A percentile compares a stretch with the other conserved stretches of the same genome.
Evolutionary conservation across 2,329 filamentous ascomycete genomes (phyloP).

Genomic region (Nemania abortiva): DNA sequence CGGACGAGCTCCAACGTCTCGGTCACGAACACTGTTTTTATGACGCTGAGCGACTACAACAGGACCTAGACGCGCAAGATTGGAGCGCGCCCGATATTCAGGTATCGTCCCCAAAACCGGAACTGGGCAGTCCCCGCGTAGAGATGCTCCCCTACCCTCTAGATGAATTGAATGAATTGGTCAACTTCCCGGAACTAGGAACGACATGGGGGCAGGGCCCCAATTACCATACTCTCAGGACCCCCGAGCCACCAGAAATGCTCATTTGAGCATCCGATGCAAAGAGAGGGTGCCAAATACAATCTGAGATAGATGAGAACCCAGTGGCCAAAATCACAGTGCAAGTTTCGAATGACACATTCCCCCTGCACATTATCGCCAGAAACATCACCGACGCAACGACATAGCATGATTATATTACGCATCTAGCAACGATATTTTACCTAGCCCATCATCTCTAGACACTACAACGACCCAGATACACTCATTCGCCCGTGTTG

Average conservation of each 20-base stretch:
- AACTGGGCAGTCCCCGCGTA: background rate
- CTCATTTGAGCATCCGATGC: background rate
- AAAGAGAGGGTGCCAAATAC: background rate
- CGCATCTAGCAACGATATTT: too few relatives aligned
- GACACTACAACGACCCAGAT: too few relatives aligned
- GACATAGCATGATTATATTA: too few relatives aligned
- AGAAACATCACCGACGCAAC: too few relatives aligned
- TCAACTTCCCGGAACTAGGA: background rate
- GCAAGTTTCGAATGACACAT: too few relatives aligned
- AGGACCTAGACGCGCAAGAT: background rate
- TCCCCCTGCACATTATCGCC: too few relatives aligned
- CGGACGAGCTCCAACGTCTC: background rate
- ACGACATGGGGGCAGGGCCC: background rate
- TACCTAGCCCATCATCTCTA: too few relatives aligned
- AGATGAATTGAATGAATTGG: background rate
- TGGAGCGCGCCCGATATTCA: background rate
- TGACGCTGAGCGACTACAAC: background rate
- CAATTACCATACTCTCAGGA: slow-evolving; percentile 1
- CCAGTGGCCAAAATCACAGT: too few relatives aligned
- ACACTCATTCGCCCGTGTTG: too few relatives aligned
- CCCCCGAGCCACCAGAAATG: slow-evolving; percentile 23
- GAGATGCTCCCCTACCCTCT: background rate
- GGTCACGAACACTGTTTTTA: background rate
- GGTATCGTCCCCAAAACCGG: background rate
- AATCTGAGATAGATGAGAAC: background rate